Evolutionary conservation across 495 filamentous ascomycete species (phyloP).

Genomic region (Trichodelitschia bisporula): DNA sequence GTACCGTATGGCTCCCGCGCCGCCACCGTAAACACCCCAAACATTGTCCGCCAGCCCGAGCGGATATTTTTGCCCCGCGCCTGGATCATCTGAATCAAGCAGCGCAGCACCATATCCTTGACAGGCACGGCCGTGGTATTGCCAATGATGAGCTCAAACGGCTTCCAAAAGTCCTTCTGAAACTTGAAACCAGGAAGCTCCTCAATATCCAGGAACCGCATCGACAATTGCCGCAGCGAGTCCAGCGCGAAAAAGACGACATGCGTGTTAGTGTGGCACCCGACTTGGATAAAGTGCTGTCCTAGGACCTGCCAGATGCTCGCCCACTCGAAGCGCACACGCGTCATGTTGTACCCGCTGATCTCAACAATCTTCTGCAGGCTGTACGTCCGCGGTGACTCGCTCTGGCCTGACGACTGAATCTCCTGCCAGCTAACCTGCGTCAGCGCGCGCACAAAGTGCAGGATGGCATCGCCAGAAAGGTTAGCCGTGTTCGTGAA

Average conservation of each 20-base stretch:
- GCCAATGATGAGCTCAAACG: constrained; percentile 89
- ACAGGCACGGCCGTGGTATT: constrained; percentile 76
- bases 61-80: constrained; percentile 87
- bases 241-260: constrained; percentile 96
- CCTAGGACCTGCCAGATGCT: constrained; percentile 91
- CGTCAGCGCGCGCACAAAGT: constrained; percentile 79
- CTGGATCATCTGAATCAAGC: constrained; percentile 96
- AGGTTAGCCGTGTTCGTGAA: constrained; percentile 91
- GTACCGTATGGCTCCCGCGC: constrained; percentile 68
- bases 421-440: constrained; percentile 99
- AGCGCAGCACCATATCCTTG: constrained; percentile 96
- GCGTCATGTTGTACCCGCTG: constrained; percentile 97
- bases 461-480: constrained; percentile 86
- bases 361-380: constrained; percentile 97
- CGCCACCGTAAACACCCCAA: constrained; percentile 92
- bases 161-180: constrained; percentile 96
- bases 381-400: constrained; percentile 85
- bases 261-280: constrained; percentile 79
- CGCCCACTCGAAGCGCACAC: constrained; percentile 94
- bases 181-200: constrained; percentile 98
- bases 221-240: constrained; percentile 79
- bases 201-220: constrained; percentile 97
- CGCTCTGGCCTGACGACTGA: constrained; percentile 81
- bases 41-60: constrained; percentile 97
- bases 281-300: constrained; percentile 92